A percentile compares a stretch with the other conserved stretches of the same genome.
Evolutionary conservation across 106 monocot species (phyloP).

Genomic region (Vanilla planifolia): DNA sequence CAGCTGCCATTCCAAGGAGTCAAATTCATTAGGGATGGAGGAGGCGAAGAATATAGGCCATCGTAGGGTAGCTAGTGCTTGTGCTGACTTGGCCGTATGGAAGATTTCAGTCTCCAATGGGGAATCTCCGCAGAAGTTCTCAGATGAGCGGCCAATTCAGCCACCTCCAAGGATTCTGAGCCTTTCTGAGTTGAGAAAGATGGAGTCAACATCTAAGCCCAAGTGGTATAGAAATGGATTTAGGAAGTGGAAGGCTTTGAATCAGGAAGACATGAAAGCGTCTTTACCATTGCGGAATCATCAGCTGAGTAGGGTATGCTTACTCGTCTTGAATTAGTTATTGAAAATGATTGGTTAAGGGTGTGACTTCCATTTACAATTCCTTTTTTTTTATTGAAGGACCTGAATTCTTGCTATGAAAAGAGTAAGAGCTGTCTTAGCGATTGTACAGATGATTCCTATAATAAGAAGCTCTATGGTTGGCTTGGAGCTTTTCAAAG

Average conservation of each 20-base stretch:
- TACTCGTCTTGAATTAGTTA: neutral
- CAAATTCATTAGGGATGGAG: neutral
- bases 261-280: constrained; percentile 22
- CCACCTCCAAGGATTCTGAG: constrained; percentile 35
- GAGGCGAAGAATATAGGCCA: constrained; percentile 29
- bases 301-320: constrained; percentile 36
- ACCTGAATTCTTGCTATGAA: constrained; percentile 48
- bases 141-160: constrained; percentile 13
- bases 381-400: neutral
- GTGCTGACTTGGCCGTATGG: constrained; percentile 35
- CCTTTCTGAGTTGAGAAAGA: constrained; percentile 30
- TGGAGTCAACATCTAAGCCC: constrained; percentile 39
- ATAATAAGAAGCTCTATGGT: constrained; percentile 66
- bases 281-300: constrained; percentile 38
- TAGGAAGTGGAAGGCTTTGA: constrained; percentile 50
- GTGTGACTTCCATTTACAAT: neutral
- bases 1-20: neutral
- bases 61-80: constrained; percentile 51
- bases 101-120: constrained; percentile 25
- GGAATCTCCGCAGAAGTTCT: constrained; percentile 14
- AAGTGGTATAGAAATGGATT: constrained; percentile 49
- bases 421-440: constrained; percentile 56
- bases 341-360: neutral
- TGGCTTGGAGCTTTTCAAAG: constrained; percentile 84
- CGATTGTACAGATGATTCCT: constrained; percentile 43